Evolutionary conservation across 2,329 filamentous ascomycete genomes (phyloP).

Genomic region (Ploettnerulaceae sp.): DNA sequence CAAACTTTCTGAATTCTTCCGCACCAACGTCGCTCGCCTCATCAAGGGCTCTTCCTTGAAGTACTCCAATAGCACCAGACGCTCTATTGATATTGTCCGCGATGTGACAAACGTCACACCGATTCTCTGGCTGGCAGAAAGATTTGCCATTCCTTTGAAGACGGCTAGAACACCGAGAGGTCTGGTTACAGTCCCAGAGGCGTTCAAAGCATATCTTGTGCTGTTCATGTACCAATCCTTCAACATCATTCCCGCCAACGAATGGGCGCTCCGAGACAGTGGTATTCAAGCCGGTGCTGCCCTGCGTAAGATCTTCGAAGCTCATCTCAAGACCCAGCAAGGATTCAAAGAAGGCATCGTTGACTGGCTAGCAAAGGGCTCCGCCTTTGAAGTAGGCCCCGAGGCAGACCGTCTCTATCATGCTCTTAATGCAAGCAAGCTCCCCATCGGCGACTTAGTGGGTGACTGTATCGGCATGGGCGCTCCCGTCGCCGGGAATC

Average conservation of each 20-base stretch:
- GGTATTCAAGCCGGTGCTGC: constrained; percentile 38
- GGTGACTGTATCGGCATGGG: constrained; percentile 47
- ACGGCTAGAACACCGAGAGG: constrained; percentile 55
- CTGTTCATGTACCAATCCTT: constrained; percentile 48
- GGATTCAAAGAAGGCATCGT: constrained; percentile 40
- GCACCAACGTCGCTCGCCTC: constrained; percentile 38
- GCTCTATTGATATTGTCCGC: constrained; percentile 47
- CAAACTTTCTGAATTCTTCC: constrained; percentile 42
- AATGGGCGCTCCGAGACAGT: constrained; percentile 45
- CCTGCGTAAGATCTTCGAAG: constrained; percentile 39
- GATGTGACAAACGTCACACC: constrained; percentile 56
- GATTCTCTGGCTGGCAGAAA: constrained; percentile 46
- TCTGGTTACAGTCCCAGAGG: constrained; percentile 41
- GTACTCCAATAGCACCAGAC: constrained; percentile 39
- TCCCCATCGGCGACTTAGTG: constrained; percentile 44
- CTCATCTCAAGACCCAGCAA: constrained; percentile 42
- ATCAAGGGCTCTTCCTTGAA: constrained; percentile 44
- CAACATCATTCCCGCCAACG: constrained; percentile 46
- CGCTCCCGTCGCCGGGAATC: constrained; percentile 45
- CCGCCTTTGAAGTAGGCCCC: constrained; percentile 44
- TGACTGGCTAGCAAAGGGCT: constrained; percentile 45
- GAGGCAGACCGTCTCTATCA: constrained; percentile 49
- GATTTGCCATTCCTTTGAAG: constrained; percentile 55
- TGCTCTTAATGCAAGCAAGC: constrained; percentile 41
- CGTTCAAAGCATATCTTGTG: constrained; percentile 42